Base-by-base conservation (phyloP, 345 rosid species). In the Aurinia saxatilis region DNA sequence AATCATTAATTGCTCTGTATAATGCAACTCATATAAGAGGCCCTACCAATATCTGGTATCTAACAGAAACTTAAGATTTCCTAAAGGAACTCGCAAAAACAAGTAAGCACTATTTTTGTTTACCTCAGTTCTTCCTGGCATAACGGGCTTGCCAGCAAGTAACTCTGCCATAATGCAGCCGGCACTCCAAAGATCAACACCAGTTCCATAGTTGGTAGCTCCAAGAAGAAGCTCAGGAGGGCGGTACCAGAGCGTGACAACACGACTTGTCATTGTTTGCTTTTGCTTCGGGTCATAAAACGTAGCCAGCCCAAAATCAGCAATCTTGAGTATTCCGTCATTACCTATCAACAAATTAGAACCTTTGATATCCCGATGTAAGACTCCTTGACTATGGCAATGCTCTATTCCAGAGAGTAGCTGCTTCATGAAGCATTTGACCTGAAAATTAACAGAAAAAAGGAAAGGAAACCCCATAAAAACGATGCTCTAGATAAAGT, bases 211-310 rank as follows among this genome's bases (percentile, higher is more conserved):
- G 48, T 70, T 66, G 12, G 90, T 81, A 59, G 95, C 84, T 54
- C 98, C 98, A 52, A 91, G 91, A 73, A 91, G 95, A 72, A 91
- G 96, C 60, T 91, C 96, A 0, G 96, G 98, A 33, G 98, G 87
- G 0, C 98, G 95, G 50, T 91, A 91, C 96, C 98, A 91, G n/a
- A 91, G 87, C 1, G 98, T 88, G 48, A 91, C 96, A 25, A 91
- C 98, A 68, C 87, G 85, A 66, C 90, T 91, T 46, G 98, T 91
- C 88, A 88, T 73, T 7, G 81, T 74, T 67, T 81, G 88, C 82
- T 76, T 81, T 57, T 63, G 76, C 36, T 60, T 77, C 8, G 88
- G 81, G 56, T 86, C 81, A 60, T 70, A 88, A 73, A 86, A 82
- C n/a, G 85, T 81, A 45, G 96, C 96, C 57, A 91, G 69, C 48